A percentile compares a stretch with the other conserved stretches of the same genome.
These are phyloP conservation scores for Solanum hybrid DNA, from an alignment of 305 asterid genomes.

Conservation along the genomic window DNA sequence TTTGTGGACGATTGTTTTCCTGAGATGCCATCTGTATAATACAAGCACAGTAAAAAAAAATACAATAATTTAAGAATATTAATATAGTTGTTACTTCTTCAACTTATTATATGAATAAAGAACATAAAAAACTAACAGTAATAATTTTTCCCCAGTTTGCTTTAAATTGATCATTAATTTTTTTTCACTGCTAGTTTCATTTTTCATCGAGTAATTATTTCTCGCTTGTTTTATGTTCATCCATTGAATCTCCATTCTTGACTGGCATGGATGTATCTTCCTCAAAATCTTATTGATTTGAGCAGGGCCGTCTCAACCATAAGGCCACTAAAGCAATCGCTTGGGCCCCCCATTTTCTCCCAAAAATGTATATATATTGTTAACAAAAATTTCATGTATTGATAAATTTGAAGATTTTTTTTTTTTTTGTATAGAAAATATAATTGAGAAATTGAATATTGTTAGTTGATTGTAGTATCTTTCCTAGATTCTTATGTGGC, in stretches of 20 bases:
- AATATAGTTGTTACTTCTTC: not conserved
- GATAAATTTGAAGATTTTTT: no score
- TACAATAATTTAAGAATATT: not conserved
- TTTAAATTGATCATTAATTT: not conserved
- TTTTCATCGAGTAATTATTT: not conserved
- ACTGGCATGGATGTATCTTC: not conserved
- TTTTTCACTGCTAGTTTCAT: no score
- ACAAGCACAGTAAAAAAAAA: not conserved
- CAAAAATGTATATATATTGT: no score
- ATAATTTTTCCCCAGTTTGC: not conserved
- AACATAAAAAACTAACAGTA: not conserved
- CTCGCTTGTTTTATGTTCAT: not conserved
- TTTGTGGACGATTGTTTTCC: not conserved
- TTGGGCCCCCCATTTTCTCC: no score
- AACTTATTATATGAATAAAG: not conserved
- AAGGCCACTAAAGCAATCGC: no score
- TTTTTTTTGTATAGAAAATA: no score
- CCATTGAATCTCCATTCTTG: not conserved
- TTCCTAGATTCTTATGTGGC: no score
- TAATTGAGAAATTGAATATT: no score
- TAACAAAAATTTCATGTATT: no score
- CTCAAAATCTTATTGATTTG: not conserved
- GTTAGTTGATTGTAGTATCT: no score
- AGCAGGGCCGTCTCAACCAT: no score
- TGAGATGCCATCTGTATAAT: not conserved